phyloP scores from a whole-genome alignment of 78 protist species.

The Dictyostelium discoideum region dicty_2.7 NC_007090.3:1704501-1705000 shows the following conservation, averaged over 20 bases:
- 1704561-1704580: not conserved
- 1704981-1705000: not conserved
- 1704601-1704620: not conserved
- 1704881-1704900: not conserved
- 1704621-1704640: not conserved
- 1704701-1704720: not conserved
- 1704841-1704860: not conserved
- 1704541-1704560: not conserved
- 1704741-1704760: not conserved
- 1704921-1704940: not conserved
- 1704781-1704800: not conserved
- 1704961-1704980: not conserved
- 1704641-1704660: not conserved
- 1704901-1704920: not conserved
- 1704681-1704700: not conserved
- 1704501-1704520: too few relatives aligned
- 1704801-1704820: not conserved
- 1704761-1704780: not conserved
- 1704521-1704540: not conserved
- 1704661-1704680: not conserved
- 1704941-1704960: not conserved
- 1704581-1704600: not conserved
- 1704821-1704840: not conserved
- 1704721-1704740: not conserved
- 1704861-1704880: not conserved